Percentiles rank a stretch among this genome's conserved stretches.
These are phyloP conservation scores for Salix dunnii DNA, from an alignment of 345 rosid genomes.

Conservation along the genomic window DNA sequence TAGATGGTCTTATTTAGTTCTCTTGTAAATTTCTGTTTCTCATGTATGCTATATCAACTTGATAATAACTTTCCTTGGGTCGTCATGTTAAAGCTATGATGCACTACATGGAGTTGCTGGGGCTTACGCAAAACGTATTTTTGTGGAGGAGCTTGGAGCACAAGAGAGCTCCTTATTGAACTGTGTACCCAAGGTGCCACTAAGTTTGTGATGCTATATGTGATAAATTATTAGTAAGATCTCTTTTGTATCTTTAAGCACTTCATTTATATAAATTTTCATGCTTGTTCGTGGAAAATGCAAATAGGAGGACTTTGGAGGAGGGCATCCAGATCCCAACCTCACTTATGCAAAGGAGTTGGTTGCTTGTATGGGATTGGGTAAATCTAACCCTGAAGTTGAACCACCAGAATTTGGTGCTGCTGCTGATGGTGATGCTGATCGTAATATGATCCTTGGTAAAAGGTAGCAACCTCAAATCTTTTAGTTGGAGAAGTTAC, in stretches of 20 bases:
- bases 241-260: not conserved
- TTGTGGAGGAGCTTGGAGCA: conserved; percentile 97
- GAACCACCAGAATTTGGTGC: conserved; percentile 99
- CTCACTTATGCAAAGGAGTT: conserved; percentile 96
- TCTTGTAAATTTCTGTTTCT: not conserved
- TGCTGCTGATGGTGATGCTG: conserved; percentile 99
- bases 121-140: conserved; percentile 82
- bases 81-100: conserved; percentile 61
- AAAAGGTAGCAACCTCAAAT: conserved; percentile 55
- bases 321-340: conserved; percentile 99
- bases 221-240: not conserved
- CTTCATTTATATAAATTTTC: conserved; percentile 6
- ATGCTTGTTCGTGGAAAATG: conserved; percentile 9
- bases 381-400: conserved; percentile 59
- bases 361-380: conserved; percentile 92
- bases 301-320: conserved; percentile 96
- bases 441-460: conserved; percentile 98
- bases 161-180: conserved; percentile 77
- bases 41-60: conserved; percentile 6
- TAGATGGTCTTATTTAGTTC: conserved; percentile 22
- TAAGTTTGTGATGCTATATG: conserved; percentile 1
- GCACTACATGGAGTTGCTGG: conserved; percentile 99
- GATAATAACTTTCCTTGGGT: conserved; percentile 10
- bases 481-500: not conserved
- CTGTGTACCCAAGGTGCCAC: conserved; percentile 83